Base-by-base conservation (phyloP, 352 stramenopile genomes). In the Phytophthora multivora region DNA sequence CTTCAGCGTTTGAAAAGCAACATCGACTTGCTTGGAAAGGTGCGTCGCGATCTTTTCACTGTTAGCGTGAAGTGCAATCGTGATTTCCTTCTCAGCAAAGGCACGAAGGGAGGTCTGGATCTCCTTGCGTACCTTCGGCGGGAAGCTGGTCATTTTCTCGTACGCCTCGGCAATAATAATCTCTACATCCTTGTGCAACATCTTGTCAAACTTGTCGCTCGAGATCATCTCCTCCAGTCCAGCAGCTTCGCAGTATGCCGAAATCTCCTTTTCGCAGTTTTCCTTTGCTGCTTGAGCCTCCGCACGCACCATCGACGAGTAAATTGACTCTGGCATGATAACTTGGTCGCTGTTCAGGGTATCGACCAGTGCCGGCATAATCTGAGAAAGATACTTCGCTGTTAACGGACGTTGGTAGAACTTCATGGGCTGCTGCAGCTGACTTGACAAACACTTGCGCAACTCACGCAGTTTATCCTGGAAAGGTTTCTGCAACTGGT, bases 321-420 rank as follows among this genome's bases (percentile, higher is more conserved):
- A 96, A 62, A 96, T 96, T 4, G 87, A 94, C 63, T 94, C 87
- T 0, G 87, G 87, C 87, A 96, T 92, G 52, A 96, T 96, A 8
- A 96, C 75, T 61, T 90, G 69, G 55, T 96, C 86, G 21, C 86
- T 90, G 60, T 96, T 94, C n/a, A 96, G 52, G 6, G 82, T 91
- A 47, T 94, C 82, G 3, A 91, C 79, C 12, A 93, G 46, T 16
- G 71, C 72, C 25, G 83, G 87, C 76, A 96, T 90, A 66, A 96
- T 81, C 65, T 91, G 72, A 5, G 79, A 77, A 26, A 96, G 65
- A 43, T 90, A 75, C 19, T 79, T 81, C 0, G 81, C 87, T 2
- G 87, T 94, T 25, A 96, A 58, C 4, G 80, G 82, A 25, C 88
- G 80, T 1, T 81, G 65, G 52, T 90, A 89, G 55, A 96, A 96